A percentile compares a stretch with the other conserved stretches of the same genome.
Evolutionary conservation across 352 stramenopile genomes (phyloP).

Genomic region (Phytophthora boehmeriae): DNA sequence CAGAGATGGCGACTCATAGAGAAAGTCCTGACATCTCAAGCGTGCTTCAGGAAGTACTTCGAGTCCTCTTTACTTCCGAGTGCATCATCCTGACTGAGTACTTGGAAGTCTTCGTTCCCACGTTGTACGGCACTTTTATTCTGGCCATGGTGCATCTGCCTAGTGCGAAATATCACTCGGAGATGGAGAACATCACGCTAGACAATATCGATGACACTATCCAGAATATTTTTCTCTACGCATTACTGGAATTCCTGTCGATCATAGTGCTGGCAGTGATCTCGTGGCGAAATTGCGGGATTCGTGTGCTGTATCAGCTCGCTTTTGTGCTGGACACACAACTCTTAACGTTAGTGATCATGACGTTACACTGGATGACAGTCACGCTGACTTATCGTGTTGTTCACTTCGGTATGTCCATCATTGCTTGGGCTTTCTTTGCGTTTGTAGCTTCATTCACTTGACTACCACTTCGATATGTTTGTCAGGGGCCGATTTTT

Average conservation of each 20-base stretch:
- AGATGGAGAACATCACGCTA: constrained; percentile 8
- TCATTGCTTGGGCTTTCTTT: neutral
- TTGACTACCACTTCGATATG: neutral
- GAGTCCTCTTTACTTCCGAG: constrained; percentile 27
- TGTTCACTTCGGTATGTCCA: constrained; percentile 12
- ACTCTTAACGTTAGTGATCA: constrained; percentile 7
- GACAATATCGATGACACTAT: constrained; percentile 1
- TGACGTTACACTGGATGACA: constrained; percentile 15
- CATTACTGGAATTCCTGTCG: constrained; percentile 15
- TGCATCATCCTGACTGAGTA: constrained; percentile 37
- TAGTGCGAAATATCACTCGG: constrained; percentile 30
- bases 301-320: constrained; percentile 19
- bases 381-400: constrained; percentile 5
- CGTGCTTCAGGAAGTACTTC: constrained; percentile 1
- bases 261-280: constrained; percentile 8
- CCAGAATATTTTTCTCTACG: constrained; percentile 16
- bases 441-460: neutral
- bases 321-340: constrained; percentile 33
- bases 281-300: constrained; percentile 7
- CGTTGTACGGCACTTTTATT: constrained; percentile 21
- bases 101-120: constrained; percentile 28
- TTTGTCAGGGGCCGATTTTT: neutral
- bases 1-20: too few relatives aligned
- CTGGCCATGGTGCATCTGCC: constrained; percentile 10
- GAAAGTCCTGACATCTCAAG: neutral